A percentile compares a stretch with the other conserved stretches of the same genome.
phyloP scores from a whole-genome alignment of 2,329 filamentous ascomycete genomes.

The Colletotrichum euphorbiae region DNA sequence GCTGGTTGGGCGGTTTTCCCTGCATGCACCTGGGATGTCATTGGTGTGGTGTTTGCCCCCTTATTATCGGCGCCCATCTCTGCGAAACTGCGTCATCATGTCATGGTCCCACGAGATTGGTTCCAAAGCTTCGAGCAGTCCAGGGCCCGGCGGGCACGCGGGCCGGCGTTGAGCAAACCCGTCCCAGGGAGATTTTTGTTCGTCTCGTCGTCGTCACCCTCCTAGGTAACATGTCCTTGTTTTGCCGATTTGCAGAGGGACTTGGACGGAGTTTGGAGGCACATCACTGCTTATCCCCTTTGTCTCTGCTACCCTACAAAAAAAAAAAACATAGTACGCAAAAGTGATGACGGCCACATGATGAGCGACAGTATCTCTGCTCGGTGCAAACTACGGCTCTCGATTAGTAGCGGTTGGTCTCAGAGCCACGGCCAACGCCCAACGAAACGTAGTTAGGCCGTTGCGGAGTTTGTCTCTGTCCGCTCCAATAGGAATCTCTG shows the following conservation, averaged over 20 bases:
- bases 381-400: too few species aligned
- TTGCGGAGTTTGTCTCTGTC: conserved; percentile 4
- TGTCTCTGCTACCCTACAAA: conserved; percentile 1
- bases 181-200: conserved; percentile 22
- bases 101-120: conserved; percentile 39
- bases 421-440: background rate
- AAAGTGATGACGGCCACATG: conserved; percentile 24
- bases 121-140: conserved; percentile 8
- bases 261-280: background rate
- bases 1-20: background rate
- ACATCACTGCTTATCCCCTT: conserved; percentile 10
- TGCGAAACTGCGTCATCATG: conserved; percentile 38
- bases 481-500: conserved; percentile 31
- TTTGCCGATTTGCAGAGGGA: background rate
- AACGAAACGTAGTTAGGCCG: conserved; percentile 32
- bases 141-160: conserved; percentile 35
- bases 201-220: conserved; percentile 19
- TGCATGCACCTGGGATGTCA: background rate
- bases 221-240: background rate
- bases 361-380: background rate
- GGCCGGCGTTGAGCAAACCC: background rate
- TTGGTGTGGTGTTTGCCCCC: conserved; percentile 7
- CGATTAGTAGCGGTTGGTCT: too few species aligned
- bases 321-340: background rate
- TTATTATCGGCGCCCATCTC: conserved; percentile 33